A percentile compares a stretch with the other conserved stretches of the same genome.
phyloP scores from a whole-genome alignment of 208 protist species.

The Borovskyia barvae region DNA sequence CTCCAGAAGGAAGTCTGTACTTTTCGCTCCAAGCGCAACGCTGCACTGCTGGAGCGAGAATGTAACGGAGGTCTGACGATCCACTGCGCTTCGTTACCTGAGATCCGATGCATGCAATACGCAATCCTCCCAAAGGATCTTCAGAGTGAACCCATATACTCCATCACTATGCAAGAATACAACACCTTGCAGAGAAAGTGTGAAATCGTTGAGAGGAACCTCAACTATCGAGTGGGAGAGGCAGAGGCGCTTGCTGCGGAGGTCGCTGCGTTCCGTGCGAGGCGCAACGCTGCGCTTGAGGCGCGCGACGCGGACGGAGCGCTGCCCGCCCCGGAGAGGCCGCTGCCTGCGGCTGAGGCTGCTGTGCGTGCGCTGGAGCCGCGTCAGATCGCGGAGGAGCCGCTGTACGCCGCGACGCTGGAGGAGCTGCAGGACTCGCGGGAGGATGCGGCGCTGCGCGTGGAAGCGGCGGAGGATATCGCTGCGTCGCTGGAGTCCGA shows the following conservation, averaged over 20 bases:
- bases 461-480: neutral
- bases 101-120: neutral
- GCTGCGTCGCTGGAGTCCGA: conserved; percentile 15
- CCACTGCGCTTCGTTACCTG: neutral
- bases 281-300: conserved; percentile 31
- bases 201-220: neutral
- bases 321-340: conserved; percentile 18
- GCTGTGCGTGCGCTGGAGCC: conserved; percentile 10
- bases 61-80: conserved; percentile 1
- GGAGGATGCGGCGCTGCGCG: conserved; percentile 1
- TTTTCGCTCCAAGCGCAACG: conserved; percentile 12
- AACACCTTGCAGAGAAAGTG: conserved; percentile 1
- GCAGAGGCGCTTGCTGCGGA: conserved; percentile 1
- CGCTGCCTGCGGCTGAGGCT: conserved; percentile 14
- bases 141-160: neutral
- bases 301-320: conserved; percentile 25
- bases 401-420: conserved; percentile 29
- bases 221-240: no score
- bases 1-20: no score
- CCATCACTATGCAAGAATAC: conserved; percentile 17
- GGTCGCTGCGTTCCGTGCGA: conserved; percentile 7
- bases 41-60: conserved; percentile 3
- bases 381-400: conserved; percentile 18
- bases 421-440: conserved; percentile 8
- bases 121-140: neutral